Base-by-base conservation (phyloP, 2,329 filamentous ascomycete species). In the Fusarium pseudograminearum region DNA sequence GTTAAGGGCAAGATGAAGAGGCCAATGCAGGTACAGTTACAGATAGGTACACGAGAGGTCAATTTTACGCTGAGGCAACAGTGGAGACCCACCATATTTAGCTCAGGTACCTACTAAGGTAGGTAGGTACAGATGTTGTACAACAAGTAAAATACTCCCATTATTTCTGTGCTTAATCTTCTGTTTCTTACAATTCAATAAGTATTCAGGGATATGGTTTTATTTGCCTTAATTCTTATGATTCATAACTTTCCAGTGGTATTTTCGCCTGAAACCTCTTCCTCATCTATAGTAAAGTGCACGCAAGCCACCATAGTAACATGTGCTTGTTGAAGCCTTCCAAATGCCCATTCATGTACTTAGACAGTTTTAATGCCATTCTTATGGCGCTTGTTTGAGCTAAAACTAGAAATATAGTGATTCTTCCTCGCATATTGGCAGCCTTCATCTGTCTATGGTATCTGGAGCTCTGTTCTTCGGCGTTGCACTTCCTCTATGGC, bases 401-500 rank as follows among this genome's bases (percentile, higher is more conserved):
- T 18, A 26, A n/a, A 7, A 9, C 10, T 18, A 8, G 8, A 20
- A 18, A 24, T 8, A 26, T 16, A 56, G 15, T 28, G 24, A 3
- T 34, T 5, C 26, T 31, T 24, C 40, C 15, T 33, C 47, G 11
- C 15, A 48, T 24, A n/a, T 16, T 24, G n/a, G 7, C 22, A 12
- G 10, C 10, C 14, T 12, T 45, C n/a, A 18, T 18, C 47, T 41
- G 20, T 4, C 20, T 44, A 65, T 16, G 72, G 71, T 61, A 79
- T 85, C 1, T 81, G 84, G 56, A 92, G 74, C 74, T 91, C 87
- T 26, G 81, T 77, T 63, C 80, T 84, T 66, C 80, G 83, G 56
- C 74, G 78, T 47, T 80, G 78, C 26, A 93, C 85, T 74, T 90
- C 87, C 47, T 89, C 85, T 55, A 93, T 80, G 2, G 86, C 90